Evolutionary conservation across 108 stramenopile species (phyloP).

Genomic region (Nannochloropsis salina): DNA sequence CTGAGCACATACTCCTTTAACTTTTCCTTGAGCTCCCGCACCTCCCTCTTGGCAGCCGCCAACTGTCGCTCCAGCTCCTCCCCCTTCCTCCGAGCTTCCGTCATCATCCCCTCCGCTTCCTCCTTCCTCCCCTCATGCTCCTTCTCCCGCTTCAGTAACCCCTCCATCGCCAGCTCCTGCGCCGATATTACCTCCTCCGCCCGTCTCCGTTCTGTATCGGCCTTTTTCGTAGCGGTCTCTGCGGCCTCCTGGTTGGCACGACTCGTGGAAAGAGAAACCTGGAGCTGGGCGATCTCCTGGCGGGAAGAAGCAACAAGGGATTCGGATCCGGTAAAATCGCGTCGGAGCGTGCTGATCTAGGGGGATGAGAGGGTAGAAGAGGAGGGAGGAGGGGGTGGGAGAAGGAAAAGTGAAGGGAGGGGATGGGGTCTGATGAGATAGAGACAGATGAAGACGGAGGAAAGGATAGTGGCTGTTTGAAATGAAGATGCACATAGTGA

Average conservation of each 20-base stretch:
- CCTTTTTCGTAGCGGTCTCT: neutral
- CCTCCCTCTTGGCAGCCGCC: neutral
- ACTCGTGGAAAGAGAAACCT: neutral
- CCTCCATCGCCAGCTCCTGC: neutral
- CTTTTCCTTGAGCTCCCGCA: neutral
- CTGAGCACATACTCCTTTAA: neutral
- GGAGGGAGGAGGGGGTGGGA: neutral
- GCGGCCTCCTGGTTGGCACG: neutral
- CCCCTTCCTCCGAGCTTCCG: neutral
- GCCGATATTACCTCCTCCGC: neutral
- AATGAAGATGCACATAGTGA: too few species aligned
- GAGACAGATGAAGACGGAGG: neutral
- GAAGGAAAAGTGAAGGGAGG: neutral
- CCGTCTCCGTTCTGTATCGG: neutral
- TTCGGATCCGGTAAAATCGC: too few species aligned
- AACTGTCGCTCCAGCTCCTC: neutral
- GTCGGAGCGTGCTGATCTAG: neutral
- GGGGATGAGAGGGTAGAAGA: neutral
- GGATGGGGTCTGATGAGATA: neutral
- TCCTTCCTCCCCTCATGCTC: neutral
- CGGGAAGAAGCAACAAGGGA: too few species aligned
- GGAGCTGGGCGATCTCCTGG: neutral
- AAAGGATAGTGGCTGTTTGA: neutral
- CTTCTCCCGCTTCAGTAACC: neutral
- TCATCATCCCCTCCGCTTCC: neutral